Percentiles rank a stretch among this genome's conserved stretches.
These are phyloP conservation scores for Beauveria sp. DNA, from an alignment of 2,329 filamentous ascomycete species.

Conservation along the genomic window DNA sequence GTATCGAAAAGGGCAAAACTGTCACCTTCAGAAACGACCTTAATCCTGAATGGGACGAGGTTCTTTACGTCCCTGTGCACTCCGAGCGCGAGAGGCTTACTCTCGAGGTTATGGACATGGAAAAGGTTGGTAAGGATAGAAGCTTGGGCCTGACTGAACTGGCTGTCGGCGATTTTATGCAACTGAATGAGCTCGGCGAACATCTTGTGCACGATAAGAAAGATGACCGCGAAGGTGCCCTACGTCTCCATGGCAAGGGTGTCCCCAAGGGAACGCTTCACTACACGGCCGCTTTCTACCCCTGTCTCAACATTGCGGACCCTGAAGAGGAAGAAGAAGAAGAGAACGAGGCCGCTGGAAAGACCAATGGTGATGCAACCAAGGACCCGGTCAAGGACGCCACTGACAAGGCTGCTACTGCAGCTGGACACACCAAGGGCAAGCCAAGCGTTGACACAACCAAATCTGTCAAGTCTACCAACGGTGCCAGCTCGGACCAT, in stretches of 20 bases:
- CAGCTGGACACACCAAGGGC: constrained; percentile 34
- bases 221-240: constrained; percentile 53
- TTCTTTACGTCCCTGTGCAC: constrained; percentile 89
- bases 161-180: constrained; percentile 68
- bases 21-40: constrained; percentile 96
- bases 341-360: constrained; percentile 24
- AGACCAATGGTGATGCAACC: constrained; percentile 14
- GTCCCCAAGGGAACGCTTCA: constrained; percentile 70
- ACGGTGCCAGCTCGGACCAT: constrained; percentile 30
- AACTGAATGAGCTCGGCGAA: constrained; percentile 70
- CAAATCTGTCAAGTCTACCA: constrained; percentile 11
- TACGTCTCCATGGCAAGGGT: constrained; percentile 67
- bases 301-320: constrained; percentile 78
- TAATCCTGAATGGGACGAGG: constrained; percentile 91
- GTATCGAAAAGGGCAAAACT: constrained; percentile 82
- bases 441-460: constrained; percentile 26
- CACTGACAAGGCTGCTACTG: constrained; percentile 21
- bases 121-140: constrained; percentile 85
- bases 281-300: constrained; percentile 85
- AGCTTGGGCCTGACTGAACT: constrained; percentile 77
- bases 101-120: constrained; percentile 94
- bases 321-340: constrained; percentile 73
- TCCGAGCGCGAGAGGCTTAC: constrained; percentile 74
- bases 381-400: constrained; percentile 35
- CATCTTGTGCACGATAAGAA: constrained; percentile 75